Evolutionary conservation across 1,284 basidiomycete species (phyloP).

Genomic region (Irpex rosettiformis): DNA sequence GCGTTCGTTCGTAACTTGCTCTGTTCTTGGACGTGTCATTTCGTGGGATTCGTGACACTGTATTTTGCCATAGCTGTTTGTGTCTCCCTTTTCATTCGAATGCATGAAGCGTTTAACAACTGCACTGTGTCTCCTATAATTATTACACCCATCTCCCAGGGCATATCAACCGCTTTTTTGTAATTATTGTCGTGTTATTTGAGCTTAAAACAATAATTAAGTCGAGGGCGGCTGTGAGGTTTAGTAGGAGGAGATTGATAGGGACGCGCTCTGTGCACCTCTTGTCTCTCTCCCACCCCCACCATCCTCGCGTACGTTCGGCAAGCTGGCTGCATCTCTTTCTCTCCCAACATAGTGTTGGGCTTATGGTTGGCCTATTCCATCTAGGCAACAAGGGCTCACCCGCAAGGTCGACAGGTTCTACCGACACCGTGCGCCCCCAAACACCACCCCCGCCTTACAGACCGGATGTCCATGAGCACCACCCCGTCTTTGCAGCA

Average conservation of each 20-base stretch:
- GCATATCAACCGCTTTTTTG: too few species aligned
- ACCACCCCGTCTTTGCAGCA: constrained; percentile 38
- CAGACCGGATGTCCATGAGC: constrained; percentile 31
- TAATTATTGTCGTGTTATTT: too few species aligned
- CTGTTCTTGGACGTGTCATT: too few species aligned
- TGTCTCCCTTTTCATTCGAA: too few species aligned
- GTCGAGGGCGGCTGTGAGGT: neutral
- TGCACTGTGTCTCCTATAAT: too few species aligned
- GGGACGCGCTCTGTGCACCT: neutral
- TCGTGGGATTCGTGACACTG: too few species aligned
- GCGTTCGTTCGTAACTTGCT: too few species aligned
- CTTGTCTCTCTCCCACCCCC: constrained; percentile 1
- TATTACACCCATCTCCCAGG: too few species aligned
- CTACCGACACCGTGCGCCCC: constrained; percentile 18
- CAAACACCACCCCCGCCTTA: constrained; percentile 35
- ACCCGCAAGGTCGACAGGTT: constrained; percentile 18
- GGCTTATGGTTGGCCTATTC: constrained; percentile 39
- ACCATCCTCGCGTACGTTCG: constrained; percentile 1
- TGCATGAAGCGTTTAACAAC: too few species aligned
- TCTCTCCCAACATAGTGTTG: constrained; percentile 16
- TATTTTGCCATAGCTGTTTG: too few species aligned
- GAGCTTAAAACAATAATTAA: too few species aligned
- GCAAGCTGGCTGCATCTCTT: constrained; percentile 15
- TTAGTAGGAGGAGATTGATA: neutral
- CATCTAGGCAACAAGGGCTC: constrained; percentile 29